Evolutionary conservation across 2,329 filamentous ascomycete genomes (phyloP).

Genomic region (Clarireedia sp.): DNA sequence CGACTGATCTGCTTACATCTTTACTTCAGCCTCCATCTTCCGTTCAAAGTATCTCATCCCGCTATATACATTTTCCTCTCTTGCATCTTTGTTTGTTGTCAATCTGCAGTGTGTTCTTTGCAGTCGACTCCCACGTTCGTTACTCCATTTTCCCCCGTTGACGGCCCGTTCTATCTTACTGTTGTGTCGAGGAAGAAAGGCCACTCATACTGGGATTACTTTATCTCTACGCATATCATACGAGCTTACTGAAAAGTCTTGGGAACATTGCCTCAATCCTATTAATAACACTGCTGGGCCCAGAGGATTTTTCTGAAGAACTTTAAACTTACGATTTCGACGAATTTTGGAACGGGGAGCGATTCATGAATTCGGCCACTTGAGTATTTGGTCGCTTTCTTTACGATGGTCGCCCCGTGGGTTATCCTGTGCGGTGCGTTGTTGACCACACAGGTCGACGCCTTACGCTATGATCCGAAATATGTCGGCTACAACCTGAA

Average conservation of each 20-base stretch:
- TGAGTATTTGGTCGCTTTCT: constrained; percentile 7
- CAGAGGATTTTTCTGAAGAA: background rate
- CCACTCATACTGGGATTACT: background rate
- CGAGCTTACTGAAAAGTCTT: background rate
- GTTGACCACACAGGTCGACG: constrained; percentile 6
- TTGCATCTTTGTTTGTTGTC: background rate
- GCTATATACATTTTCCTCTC: background rate
- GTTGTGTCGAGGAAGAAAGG: background rate
- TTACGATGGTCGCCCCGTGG: constrained; percentile 7
- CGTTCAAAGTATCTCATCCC: constrained; percentile 5
- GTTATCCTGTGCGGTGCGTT: constrained; percentile 4
- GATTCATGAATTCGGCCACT: constrained; percentile 10
- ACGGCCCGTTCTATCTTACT: background rate
- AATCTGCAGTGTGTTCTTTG: constrained; percentile 1
- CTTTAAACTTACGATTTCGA: background rate
- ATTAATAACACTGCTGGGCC: constrained; percentile 2
- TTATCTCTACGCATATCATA: background rate
- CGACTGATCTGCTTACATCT: constrained; percentile 1
- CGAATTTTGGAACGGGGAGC: background rate
- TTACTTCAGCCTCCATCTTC: constrained; percentile 6
- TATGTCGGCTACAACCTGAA: constrained; percentile 37
- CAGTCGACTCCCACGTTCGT: constrained; percentile 10
- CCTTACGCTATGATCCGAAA: constrained; percentile 8
- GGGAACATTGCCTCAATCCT: background rate
- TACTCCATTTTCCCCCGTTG: background rate